phyloP scores from a whole-genome alignment of 805 yeast genomes.

The Cyberlindnera mycetangii region DNA sequence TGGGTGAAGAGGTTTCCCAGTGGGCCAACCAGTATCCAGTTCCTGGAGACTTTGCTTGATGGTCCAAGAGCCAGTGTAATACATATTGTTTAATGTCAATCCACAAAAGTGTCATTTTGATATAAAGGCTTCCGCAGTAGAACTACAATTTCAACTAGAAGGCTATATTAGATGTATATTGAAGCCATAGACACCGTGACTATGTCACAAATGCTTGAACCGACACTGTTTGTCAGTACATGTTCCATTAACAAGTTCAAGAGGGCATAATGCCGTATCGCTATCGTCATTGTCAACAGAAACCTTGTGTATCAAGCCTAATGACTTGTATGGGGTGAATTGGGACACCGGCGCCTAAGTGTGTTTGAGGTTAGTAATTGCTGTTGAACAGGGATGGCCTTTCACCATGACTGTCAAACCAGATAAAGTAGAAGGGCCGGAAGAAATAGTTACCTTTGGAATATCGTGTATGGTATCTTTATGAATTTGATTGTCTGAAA shows the following conservation, averaged over 20 bases:
- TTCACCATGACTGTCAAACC: not conserved
- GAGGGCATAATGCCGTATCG: constrained; percentile 23
- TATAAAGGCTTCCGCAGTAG: too few species aligned
- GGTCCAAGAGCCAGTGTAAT: not conserved
- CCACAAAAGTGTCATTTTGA: too few species aligned
- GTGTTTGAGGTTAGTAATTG: constrained; percentile 20
- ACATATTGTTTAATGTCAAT: too few species aligned
- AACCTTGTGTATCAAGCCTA: constrained; percentile 10
- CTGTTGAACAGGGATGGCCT: not conserved
- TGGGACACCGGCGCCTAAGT: constrained; percentile 17
- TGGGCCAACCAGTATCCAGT: constrained; percentile 95
- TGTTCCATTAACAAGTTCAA: constrained; percentile 22
- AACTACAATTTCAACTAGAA: not conserved
- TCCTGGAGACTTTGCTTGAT: constrained; percentile 62
- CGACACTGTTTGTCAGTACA: constrained; percentile 24
- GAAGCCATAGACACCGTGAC: not conserved
- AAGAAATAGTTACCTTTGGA: constrained; percentile 26
- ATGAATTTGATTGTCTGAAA: constrained; percentile 1
- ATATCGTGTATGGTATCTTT: constrained; percentile 25
- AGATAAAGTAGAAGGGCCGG: not conserved
- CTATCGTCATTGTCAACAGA: not conserved
- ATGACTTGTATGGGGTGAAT: constrained; percentile 26
- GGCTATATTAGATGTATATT: not conserved
- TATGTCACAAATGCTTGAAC: constrained; percentile 20
- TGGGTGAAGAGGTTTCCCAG: constrained; percentile 62